These are phyloP conservation scores for Hansenula sp. DNA, from an alignment of 1,139 yeast genomes.

Conservation along the genomic window DNA sequence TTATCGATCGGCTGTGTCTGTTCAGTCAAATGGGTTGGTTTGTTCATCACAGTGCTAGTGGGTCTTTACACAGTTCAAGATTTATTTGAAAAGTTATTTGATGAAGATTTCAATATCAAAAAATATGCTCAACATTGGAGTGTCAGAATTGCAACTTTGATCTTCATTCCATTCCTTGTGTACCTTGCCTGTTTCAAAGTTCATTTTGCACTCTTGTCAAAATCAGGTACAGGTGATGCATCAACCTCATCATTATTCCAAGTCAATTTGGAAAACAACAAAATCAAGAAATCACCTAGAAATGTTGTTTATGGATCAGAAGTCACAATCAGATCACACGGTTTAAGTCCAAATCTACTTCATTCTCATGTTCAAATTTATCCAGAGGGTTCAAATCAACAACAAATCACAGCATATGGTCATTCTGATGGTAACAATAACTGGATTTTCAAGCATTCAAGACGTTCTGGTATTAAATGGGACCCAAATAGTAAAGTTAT, in stretches of 20 bases:
- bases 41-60: slow-evolving; percentile 76
- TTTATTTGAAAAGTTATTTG: slow-evolving; percentile 56
- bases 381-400: slow-evolving; percentile 72
- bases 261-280: slow-evolving; percentile 54
- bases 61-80: slow-evolving; percentile 85
- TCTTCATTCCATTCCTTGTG: slow-evolving; percentile 67
- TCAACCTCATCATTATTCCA: slow-evolving; percentile 69
- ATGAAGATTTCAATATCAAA: slow-evolving; percentile 34
- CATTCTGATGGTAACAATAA: slow-evolving; percentile 66
- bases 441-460: slow-evolving; percentile 50
- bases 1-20: slow-evolving; percentile 87
- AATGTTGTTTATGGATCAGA: slow-evolving; percentile 57
- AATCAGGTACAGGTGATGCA: slow-evolving; percentile 78
- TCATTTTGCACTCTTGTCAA: slow-evolving; percentile 70
- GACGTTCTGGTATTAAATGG: slow-evolving; percentile 29
- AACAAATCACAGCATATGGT: slow-evolving; percentile 74
- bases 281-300: slow-evolving; percentile 47
- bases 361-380: slow-evolving; percentile 68
- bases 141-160: slow-evolving; percentile 59
- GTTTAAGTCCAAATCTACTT: slow-evolving; percentile 61
- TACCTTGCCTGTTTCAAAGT: slow-evolving; percentile 71
- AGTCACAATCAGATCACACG: slow-evolving; percentile 68
- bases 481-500: slow-evolving; percentile 25
- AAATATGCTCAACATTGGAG: slow-evolving; percentile 66
- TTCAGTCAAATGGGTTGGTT: slow-evolving; percentile 94